A percentile compares a stretch with the other conserved stretches of the same genome.
Conservation (phyloP, 805 yeast species). For the Brettanomyces anomalus region DNA sequence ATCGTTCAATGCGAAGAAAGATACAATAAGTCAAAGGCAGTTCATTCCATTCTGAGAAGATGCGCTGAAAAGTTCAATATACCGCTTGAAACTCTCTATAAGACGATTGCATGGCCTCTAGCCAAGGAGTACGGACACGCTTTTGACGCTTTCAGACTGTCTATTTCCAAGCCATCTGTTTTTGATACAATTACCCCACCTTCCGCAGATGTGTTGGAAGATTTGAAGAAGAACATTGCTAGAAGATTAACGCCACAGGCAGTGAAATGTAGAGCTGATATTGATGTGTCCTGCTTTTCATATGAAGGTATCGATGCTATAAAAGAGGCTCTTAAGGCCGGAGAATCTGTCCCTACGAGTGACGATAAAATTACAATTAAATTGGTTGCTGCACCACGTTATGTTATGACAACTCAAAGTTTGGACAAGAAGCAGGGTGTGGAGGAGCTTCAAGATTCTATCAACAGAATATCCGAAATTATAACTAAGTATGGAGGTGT, state of each 20-base stretch:
- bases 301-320: slow-evolving; percentile 98
- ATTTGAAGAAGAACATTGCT: slow-evolving; percentile 77
- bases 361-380: slow-evolving; percentile 85
- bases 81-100: slow-evolving; percentile 77
- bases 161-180: slow-evolving; percentile 84
- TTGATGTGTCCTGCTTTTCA: slow-evolving; percentile 93
- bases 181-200: slow-evolving; percentile 76
- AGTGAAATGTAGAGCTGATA: slow-evolving; percentile 95
- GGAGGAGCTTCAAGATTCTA: slow-evolving; percentile 68
- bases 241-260: slow-evolving; percentile 97
- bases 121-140: slow-evolving; percentile 95
- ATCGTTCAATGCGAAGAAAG: slow-evolving; percentile 95
- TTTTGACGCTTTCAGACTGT: slow-evolving; percentile 92
- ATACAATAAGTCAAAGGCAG: slow-evolving; percentile 93
- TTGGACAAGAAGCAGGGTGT: slow-evolving; percentile 88
- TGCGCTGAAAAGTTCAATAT: slow-evolving; percentile 95
- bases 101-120: slow-evolving; percentile 94
- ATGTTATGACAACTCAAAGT: slow-evolving; percentile 87
- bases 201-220: slow-evolving; percentile 65
- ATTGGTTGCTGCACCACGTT: slow-evolving; percentile 95
- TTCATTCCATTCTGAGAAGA: slow-evolving; percentile 95
- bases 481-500: slow-evolving; percentile 74
- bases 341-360: slow-evolving; percentile 77
- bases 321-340: slow-evolving; percentile 77
- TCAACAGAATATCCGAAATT: slow-evolving; percentile 60